Evolutionary conservation across 1,284 basidiomycete species (phyloP).

Genomic region (Heterobasidion occidentale): DNA sequence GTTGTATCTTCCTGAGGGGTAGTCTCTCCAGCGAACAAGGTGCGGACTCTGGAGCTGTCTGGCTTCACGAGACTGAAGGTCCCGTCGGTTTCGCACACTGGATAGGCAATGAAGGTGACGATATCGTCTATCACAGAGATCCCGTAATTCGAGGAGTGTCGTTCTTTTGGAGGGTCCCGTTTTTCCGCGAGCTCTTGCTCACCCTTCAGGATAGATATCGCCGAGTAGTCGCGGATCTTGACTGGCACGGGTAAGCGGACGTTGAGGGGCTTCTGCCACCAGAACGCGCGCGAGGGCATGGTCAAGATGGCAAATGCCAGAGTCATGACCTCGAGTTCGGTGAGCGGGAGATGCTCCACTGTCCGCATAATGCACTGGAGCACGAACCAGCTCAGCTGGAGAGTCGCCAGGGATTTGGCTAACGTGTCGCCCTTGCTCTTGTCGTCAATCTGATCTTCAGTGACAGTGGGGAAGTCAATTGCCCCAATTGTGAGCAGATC

Average conservation of each 20-base stretch:
- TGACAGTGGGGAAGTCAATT: constrained; percentile 9
- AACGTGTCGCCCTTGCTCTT: constrained; percentile 17
- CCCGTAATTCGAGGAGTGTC: too few relatives aligned
- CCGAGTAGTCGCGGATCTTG: too few relatives aligned
- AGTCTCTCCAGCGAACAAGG: too few relatives aligned
- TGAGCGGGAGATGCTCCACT: constrained; percentile 9
- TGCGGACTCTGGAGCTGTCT: too few relatives aligned
- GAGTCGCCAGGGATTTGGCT: constrained; percentile 14
- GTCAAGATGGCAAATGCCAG: constrained; percentile 3
- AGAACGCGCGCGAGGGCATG: background rate
- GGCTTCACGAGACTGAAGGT: too few relatives aligned
- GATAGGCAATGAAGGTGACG: too few relatives aligned
- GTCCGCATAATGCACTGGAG: constrained; percentile 15
- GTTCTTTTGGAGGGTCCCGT: too few relatives aligned
- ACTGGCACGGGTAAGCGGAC: background rate
- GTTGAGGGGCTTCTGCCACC: background rate
- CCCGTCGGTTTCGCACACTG: too few relatives aligned
- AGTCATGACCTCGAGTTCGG: constrained; percentile 20
- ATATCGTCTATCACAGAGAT: too few relatives aligned
- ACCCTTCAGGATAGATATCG: too few relatives aligned
- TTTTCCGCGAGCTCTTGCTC: too few relatives aligned
- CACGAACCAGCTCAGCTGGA: constrained; percentile 19
- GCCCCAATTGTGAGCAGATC: background rate
- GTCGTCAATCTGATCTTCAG: constrained; percentile 14
- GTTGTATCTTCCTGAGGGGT: too few relatives aligned